A percentile compares a stretch with the other conserved stretches of the same genome.
These are phyloP conservation scores for Kuraishia floccosa DNA, from an alignment of 805 yeast genomes.

Conservation along the genomic window DNA sequence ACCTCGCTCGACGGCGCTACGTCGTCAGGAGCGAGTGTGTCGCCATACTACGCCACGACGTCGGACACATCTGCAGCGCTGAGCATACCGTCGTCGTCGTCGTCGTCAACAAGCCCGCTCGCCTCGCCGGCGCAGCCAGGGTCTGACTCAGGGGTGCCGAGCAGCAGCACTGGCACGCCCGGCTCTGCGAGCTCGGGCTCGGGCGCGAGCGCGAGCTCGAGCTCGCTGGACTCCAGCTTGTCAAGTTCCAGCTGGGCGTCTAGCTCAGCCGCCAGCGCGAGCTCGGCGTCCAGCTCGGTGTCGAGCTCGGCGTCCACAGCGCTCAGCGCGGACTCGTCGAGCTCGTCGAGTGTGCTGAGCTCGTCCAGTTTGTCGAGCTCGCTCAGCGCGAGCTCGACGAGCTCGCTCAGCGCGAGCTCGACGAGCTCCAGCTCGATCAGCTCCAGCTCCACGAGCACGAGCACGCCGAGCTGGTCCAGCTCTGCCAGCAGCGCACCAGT, in stretches of 20 bases:
- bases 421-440: not conserved
- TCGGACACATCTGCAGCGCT: too few relatives aligned
- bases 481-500: not conserved
- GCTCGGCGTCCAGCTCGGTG: not conserved
- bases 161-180: too few relatives aligned
- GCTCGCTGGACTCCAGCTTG: not conserved
- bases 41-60: too few relatives aligned
- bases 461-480: not conserved
- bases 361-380: not conserved
- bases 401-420: not conserved
- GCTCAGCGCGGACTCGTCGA: not conserved
- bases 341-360: not conserved
- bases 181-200: not conserved
- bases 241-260: not conserved
- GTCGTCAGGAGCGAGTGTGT: too few relatives aligned
- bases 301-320: not conserved
- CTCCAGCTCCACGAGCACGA: not conserved
- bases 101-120: too few relatives aligned
- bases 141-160: too few relatives aligned
- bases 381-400: not conserved
- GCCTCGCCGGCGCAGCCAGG: too few relatives aligned
- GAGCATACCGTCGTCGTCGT: too few relatives aligned
- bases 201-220: not conserved
- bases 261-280: not conserved
- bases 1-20: too few relatives aligned